Conservation (phyloP, 2,329 filamentous ascomycete species). For the Periglandula ipomoeae region DNA sequence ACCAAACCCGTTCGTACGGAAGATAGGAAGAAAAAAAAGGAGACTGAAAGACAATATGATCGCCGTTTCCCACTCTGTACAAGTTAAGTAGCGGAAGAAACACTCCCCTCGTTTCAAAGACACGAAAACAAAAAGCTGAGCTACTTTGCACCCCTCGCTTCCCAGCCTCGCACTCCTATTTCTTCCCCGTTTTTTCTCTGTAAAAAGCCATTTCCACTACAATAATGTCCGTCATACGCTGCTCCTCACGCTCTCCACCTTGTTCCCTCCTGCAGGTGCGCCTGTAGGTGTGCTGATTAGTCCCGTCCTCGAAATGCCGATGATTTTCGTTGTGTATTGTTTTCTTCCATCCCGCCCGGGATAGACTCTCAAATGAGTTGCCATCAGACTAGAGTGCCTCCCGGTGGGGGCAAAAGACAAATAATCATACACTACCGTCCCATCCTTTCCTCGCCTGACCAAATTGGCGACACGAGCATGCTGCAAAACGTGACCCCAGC, state of each 20-base stretch:
- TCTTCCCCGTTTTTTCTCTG: background rate
- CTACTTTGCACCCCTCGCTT: background rate
- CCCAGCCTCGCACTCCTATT: background rate
- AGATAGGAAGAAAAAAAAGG: constrained; percentile 15
- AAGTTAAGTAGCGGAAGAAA: background rate
- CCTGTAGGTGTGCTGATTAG: background rate
- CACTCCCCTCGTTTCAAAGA: too few species aligned
- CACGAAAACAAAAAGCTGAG: background rate
- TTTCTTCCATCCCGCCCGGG: background rate
- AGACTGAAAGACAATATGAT: constrained; percentile 10
- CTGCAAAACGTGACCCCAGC: constrained; percentile 1
- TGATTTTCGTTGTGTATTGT: background rate
- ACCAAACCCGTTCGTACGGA: background rate
- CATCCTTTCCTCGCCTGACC: background rate
- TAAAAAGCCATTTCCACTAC: background rate
- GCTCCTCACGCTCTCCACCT: background rate
- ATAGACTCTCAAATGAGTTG: background rate
- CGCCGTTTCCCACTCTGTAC: background rate
- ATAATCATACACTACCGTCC: constrained; percentile 5
- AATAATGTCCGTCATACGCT: background rate
- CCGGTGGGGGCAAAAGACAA: background rate
- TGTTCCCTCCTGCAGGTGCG: background rate
- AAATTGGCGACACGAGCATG: background rate
- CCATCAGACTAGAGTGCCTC: background rate
- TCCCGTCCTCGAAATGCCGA: background rate